A percentile compares a stretch with the other conserved stretches of the same genome.
Evolutionary conservation across 805 yeast species (phyloP).

Genomic region (Dipodascus geniculatus): DNA sequence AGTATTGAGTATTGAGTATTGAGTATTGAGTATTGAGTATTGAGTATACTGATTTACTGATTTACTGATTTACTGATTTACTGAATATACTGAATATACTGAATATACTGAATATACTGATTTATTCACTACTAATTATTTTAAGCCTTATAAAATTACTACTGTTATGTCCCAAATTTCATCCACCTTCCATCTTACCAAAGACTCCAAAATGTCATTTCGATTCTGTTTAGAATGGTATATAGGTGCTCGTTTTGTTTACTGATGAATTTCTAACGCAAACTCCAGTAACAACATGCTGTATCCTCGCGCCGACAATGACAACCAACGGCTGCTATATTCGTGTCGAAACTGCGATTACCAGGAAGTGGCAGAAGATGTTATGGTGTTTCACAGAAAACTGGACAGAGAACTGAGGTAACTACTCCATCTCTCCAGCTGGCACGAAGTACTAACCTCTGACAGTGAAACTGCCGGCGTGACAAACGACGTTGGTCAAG

Average conservation of each 20-base stretch:
- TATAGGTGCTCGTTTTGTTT: constrained; percentile 12
- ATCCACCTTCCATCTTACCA: background rate
- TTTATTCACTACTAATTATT: too few relatives aligned
- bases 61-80: too few relatives aligned
- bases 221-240: constrained; percentile 85
- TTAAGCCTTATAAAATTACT: too few relatives aligned
- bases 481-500: constrained; percentile 88
- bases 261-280: background rate
- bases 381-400: constrained; percentile 41
- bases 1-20: too few relatives aligned
- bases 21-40: too few relatives aligned
- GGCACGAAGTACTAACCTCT: constrained; percentile 85
- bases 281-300: constrained; percentile 76
- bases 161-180: background rate
- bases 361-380: constrained; percentile 80
- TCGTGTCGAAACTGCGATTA: constrained; percentile 93
- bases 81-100: too few relatives aligned
- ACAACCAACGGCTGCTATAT: constrained; percentile 58
- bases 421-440: constrained; percentile 23
- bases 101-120: too few relatives aligned
- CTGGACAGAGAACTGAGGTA: background rate
- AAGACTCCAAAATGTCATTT: constrained; percentile 65
- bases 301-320: constrained; percentile 92
- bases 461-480: constrained; percentile 95
- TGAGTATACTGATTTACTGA: too few relatives aligned